phyloP scores from a whole-genome alignment of 1,284 basidiomycete genomes.

The Coriolopsis trogii region DNA sequence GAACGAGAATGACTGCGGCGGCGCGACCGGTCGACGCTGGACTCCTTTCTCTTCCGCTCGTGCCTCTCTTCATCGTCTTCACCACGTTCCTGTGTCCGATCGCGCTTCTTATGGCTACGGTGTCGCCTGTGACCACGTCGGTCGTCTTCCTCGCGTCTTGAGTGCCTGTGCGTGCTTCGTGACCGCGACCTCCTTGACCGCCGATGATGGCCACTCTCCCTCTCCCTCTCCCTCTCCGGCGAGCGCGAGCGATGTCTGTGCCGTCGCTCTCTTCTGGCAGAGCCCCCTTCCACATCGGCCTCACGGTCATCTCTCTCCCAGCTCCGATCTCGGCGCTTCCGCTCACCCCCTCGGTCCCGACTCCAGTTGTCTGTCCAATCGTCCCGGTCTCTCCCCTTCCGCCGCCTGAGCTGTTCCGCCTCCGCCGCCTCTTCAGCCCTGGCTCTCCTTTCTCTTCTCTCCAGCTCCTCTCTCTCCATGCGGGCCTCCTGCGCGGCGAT shows the following conservation, averaged over 20 bases:
- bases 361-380: constrained; percentile 33
- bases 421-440: constrained; percentile 72
- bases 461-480: constrained; percentile 61
- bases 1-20: constrained; percentile 27
- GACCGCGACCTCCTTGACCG: constrained; percentile 14
- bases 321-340: constrained; percentile 38
- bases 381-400: constrained; percentile 37
- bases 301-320: constrained; percentile 47
- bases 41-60: constrained; percentile 27
- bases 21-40: constrained; percentile 25
- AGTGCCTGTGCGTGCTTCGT: constrained; percentile 7
- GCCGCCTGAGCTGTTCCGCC: constrained; percentile 58
- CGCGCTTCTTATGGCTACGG: constrained; percentile 20
- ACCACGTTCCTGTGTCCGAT: constrained; percentile 19
- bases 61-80: constrained; percentile 20
- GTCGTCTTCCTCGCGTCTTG: constrained; percentile 13
- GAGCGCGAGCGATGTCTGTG: constrained; percentile 28
- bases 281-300: constrained; percentile 44
- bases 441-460: constrained; percentile 57
- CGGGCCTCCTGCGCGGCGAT: constrained; percentile 74
- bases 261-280: constrained; percentile 19
- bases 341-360: constrained; percentile 29
- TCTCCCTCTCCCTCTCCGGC: constrained; percentile 12
- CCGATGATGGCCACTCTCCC: constrained; percentile 14
- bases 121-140: neutral